Base-by-base conservation (phyloP, 164 flowering plant genomes). In the Chimonanthus praecox region DNA sequence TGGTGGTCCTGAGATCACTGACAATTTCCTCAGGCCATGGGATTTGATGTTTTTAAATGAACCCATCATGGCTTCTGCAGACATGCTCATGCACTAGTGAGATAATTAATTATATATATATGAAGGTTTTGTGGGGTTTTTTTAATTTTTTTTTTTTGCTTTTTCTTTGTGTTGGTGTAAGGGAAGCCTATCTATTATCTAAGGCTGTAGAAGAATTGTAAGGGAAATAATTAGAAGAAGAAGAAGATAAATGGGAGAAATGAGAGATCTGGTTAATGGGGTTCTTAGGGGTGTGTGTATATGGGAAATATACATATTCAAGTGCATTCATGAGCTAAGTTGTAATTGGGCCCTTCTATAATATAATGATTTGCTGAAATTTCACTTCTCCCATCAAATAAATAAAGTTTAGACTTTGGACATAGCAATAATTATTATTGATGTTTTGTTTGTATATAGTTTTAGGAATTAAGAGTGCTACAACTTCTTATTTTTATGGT, bases 11-110 rank as follows among this genome's bases (percentile, higher is more conserved):
- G 70, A 71, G 62, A 71, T 33, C 80, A 49, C 48, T 67, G 78
- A 76, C 46, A 44, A 18, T 13, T 62, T 71, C 75, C 33, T 33
- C 2, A 84, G 82, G 62, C 83, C 83, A 4, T 75, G 81, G 82
- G 83, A 78, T 70, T 16, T 71, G 71, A 51, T 9, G n/a, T 58
- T n/a, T 47, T 16, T 71, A 48, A 69, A 49, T 47, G 73, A 75
- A 21, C 77, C 69, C 47, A 70, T 75, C 61, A 69, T 69, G 62
- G 77, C 77, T 61, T 69, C 77, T 5, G 69, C 77, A 49, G 77
- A 70, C 47, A 63, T 62, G 63, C 50, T 85, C 73, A 85, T 75
- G 73, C 83, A 78, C 80, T 85, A 69, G 33, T 33, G 33, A 33
- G 33, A 33, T 33, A 33, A 33, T 33, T 33, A 33, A 1, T 33